Evolutionary conservation across 2,329 filamentous ascomycete species (phyloP), one percentile per base, ranked within the genome.

Genomic region (Elsinoe batatas): DNA sequence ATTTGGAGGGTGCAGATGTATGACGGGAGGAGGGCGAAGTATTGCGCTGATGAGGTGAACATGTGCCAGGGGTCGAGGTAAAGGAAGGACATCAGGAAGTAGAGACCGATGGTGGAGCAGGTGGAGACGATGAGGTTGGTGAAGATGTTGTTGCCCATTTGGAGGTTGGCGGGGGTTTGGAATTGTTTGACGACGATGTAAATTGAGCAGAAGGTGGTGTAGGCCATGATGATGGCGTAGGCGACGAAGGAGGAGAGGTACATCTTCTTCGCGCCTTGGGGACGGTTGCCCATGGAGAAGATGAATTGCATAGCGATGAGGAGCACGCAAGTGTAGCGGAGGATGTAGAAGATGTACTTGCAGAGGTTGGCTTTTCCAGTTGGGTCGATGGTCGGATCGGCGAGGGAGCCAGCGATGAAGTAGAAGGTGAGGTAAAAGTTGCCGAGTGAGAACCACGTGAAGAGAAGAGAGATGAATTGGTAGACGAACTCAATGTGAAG

Each of bases 391-490:
- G 76, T 75, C 0, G 81, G 74, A 64, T 97, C 89, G 0, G 87
- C 80, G 13, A 98, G 79, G 38, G 91, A 94, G 42, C 93, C 93
- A 18, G 90, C 90, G 62, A 98, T 85, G 75, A 98, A 98, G 79
- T 91, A 98, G 74, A 98, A 98, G 57, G 91, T 95, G 53, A 98
- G 83, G 71, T 97, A 98, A 77, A 97, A 98, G 76, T 98, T 98
- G 70, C 91, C 75, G 62, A 98, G 82, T 10, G 91, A 95, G 76
- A 98, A 97, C 76, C 89, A 98, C 44, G 93, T 98, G 75, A 98
- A 98, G 59, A 95, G 71, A 12, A 98, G 81, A 66, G 90, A 87
- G 63, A 97, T 79, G 68, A 95, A 85, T 69, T 98, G 93, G 71
- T 98, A 98, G 62, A 95, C 71, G 68, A 96, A 96, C 69, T 98